A percentile compares a stretch with the other conserved stretches of the same genome.
phyloP scores from a whole-genome alignment of 306 rosid genomes.

The Pueraria montana region DNA sequence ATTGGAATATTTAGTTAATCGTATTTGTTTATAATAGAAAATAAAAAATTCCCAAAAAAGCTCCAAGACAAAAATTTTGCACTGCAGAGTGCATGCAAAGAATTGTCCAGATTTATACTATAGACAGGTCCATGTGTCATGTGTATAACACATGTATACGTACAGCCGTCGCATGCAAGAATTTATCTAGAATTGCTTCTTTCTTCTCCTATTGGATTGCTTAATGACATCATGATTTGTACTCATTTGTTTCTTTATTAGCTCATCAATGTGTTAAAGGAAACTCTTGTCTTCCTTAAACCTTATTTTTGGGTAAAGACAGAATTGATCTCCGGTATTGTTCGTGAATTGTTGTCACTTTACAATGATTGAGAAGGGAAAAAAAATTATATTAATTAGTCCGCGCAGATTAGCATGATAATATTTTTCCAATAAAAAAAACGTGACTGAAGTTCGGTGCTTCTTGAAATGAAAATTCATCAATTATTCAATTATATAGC shows the following conservation, averaged over 20 bases:
- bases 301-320: slow-evolving; percentile 15
- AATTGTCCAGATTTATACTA: neutral
- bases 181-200: neutral
- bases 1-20: neutral
- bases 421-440: neutral
- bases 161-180: neutral
- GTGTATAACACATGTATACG: neutral
- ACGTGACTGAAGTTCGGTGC: neutral
- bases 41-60: neutral
- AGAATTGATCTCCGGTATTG: neutral
- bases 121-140: neutral
- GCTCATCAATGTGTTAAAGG: neutral
- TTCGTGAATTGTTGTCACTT: neutral
- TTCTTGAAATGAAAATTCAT: slow-evolving; percentile 3
- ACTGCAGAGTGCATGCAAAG: neutral
- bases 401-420: neutral
- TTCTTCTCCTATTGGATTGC: neutral
- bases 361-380: neutral
- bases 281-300: slow-evolving; percentile 6
- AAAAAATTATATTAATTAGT: neutral
- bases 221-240: slow-evolving; percentile 25
- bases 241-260: neutral
- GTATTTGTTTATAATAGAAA: neutral
- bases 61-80: neutral
- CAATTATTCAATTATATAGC: neutral